Conservation (phyloP, 306 rosid genomes). For the Datisca glomerata region DNA sequence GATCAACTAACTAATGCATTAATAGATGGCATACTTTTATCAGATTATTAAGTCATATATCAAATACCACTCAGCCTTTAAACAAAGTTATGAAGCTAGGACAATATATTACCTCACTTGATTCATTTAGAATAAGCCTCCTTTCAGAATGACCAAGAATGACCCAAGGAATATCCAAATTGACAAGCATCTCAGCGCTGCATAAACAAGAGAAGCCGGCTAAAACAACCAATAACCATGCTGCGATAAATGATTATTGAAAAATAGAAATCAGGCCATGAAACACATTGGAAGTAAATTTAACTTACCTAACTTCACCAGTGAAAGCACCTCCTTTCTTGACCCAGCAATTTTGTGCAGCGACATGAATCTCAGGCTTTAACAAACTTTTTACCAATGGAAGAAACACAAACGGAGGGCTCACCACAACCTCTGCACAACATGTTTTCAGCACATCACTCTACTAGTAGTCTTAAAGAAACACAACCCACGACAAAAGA, state of each 20-base stretch:
- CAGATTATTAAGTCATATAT: too few species aligned
- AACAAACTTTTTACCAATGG: constrained; percentile 45
- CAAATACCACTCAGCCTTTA: too few species aligned
- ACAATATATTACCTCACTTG: constrained; percentile 50
- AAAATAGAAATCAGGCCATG: not conserved
- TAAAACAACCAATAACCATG: not conserved
- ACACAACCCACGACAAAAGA: not conserved
- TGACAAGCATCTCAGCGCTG: constrained; percentile 86
- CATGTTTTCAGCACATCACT: not conserved
- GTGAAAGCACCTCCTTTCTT: constrained; percentile 89
- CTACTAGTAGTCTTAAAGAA: not conserved
- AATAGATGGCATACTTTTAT: too few species aligned
- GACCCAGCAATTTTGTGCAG: constrained; percentile 85
- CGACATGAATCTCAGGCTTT: constrained; percentile 68
- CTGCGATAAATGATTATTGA: not conserved
- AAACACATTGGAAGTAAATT: not conserved
- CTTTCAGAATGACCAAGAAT: constrained; percentile 90
- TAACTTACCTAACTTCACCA: constrained; percentile 73
- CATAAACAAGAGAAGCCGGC: constrained; percentile 3
- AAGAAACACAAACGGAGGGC: constrained; percentile 90
- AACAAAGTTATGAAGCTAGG: not conserved
- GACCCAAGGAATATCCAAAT: constrained; percentile 79
- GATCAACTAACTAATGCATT: constrained; percentile 1
- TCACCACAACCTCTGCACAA: constrained; percentile 74
- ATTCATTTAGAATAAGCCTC: constrained; percentile 58